A percentile compares a stretch with the other conserved stretches of the same genome.
These are phyloP conservation scores for Trametes hirsuta DNA, from an alignment of 1,284 basidiomycete genomes.

Conservation along the genomic window DNA sequence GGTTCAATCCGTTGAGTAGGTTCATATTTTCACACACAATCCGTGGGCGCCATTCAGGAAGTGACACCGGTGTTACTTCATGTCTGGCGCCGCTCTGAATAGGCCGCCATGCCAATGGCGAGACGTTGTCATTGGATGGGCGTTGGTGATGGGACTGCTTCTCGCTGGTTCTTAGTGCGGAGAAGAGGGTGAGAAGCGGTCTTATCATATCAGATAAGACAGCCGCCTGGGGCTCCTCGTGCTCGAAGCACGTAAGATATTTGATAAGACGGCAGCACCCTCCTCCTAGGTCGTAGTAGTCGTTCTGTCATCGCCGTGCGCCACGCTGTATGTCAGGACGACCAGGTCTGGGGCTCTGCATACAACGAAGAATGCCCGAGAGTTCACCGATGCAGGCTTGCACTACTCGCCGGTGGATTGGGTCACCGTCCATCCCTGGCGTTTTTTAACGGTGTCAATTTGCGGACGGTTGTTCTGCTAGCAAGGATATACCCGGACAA, in stretches of 20 bases:
- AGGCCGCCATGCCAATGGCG: no score
- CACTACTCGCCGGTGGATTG: no score
- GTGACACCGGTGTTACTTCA: neutral
- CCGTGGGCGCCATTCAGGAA: neutral
- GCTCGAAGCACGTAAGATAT: neutral
- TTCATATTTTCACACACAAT: no score
- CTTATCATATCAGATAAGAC: constrained; percentile 17
- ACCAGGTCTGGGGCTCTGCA: no score
- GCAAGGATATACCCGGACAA: no score
- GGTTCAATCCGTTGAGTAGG: no score
- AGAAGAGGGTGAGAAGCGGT: constrained; percentile 4
- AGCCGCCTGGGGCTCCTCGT: neutral
- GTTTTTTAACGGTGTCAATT: no score
- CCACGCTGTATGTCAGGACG: neutral
- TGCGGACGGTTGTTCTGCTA: no score
- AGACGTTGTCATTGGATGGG: neutral
- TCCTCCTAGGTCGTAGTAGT: neutral
- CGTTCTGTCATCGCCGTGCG: neutral
- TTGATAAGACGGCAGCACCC: constrained; percentile 2
- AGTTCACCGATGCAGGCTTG: no score
- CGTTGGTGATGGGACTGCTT: constrained; percentile 1
- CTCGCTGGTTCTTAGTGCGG: neutral
- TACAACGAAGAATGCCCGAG: no score
- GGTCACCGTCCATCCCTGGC: no score
- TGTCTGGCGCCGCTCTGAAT: no score